Base-by-base conservation (phyloP, 2,329 filamentous ascomycete species). In the Penicillium thymicola region DNA sequence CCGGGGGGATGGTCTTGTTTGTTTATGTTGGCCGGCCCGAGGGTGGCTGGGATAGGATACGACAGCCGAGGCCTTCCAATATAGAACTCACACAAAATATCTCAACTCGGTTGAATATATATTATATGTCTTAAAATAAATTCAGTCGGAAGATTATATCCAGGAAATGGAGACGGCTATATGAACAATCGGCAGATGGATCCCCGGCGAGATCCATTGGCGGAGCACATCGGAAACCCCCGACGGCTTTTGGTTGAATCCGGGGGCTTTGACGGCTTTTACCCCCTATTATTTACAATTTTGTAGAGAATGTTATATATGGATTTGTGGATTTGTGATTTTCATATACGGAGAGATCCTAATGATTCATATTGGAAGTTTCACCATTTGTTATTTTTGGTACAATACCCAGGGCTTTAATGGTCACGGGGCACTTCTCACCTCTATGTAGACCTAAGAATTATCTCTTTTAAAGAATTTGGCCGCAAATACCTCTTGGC, bases 201-300 rank as follows among this genome's bases (percentile, higher is more conserved):
- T 49, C 53, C 41, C 52, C 60, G 25, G 25, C 25, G 57, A 64
- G 52, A 59, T 60, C 60, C 62, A 61, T 58, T 58, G 52, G 57
- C 51, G 38, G 59, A 55, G 18, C 36, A 34, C 50, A 36, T 65
- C 63, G 63, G 63, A 59, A 60, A 49, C 58, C 57, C 51, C 61
- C 59, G 61, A 62, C 49, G n/a, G 16, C 36, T 25, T 41, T 43
- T 38, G 21, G 13, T 32, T 54, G 37, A 41, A 21, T 38, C 37
- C n/a, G 18, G 36, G 47, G 36, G n/a, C 5, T 13, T 18, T 13
- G 38, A 23, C 21, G 9, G 16, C 34, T 25, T 28, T 37, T 16
- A 18, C 14, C 25, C 25, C 25, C 4, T 48, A 21, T 27, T 27
- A 27, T 27, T 27, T 27, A 27, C 25, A 38, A 38, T 21, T 5